These are phyloP conservation scores for Venturia aucupariae DNA, from an alignment of 2,329 filamentous ascomycete species.

Conservation along the genomic window DNA sequence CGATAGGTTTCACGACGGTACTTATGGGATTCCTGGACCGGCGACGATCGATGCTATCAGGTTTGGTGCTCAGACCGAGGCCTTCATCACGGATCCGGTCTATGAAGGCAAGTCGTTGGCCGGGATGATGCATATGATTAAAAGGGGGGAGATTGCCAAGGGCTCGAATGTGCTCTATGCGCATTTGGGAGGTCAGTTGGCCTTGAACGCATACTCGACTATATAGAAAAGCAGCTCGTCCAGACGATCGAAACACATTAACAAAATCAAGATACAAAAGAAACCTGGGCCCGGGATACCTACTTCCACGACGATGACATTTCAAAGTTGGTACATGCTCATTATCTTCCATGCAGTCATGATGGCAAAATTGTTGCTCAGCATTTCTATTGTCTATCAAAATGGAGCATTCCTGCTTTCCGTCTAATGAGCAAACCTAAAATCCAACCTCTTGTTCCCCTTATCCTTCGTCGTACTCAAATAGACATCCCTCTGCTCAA, in stretches of 20 bases:
- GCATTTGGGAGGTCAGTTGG: constrained; percentile 61
- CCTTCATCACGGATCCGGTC: constrained; percentile 65
- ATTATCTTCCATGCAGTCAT: no score
- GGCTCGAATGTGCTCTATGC: constrained; percentile 60
- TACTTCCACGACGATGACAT: no score
- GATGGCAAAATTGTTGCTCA: no score
- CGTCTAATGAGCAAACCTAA: constrained; percentile 12
- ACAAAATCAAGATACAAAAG: no score
- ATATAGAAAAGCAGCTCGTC: neutral
- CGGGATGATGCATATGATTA: constrained; percentile 60
- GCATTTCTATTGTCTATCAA: no score
- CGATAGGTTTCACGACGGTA: constrained; percentile 55
- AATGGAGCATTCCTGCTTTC: neutral
- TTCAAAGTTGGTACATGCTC: no score
- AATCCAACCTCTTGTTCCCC: constrained; percentile 24
- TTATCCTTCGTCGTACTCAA: constrained; percentile 28
- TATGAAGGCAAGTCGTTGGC: constrained; percentile 70
- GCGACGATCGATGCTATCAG: constrained; percentile 59
- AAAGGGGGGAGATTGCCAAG: constrained; percentile 49
- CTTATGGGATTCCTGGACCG: constrained; percentile 59
- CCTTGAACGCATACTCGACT: constrained; percentile 53
- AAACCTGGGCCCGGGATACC: no score
- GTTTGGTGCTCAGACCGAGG: constrained; percentile 59
- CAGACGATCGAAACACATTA: no score
- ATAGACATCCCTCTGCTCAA: constrained; percentile 27